phyloP scores from a whole-genome alignment of 352 stramenopile species.

The Phytopythium mirpurense region DNA sequence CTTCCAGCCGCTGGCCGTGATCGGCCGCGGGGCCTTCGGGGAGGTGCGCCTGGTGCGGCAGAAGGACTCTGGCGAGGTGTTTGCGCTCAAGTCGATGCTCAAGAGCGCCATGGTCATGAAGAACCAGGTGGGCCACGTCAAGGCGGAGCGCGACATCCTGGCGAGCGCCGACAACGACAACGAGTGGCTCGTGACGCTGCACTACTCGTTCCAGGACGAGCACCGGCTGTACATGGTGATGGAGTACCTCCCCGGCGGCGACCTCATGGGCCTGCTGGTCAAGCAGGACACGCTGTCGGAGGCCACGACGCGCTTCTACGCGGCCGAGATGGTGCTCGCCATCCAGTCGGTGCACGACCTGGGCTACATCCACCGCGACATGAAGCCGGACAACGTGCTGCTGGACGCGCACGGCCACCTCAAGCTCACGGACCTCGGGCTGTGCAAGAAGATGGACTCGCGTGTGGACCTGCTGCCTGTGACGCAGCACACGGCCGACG shows the following conservation, averaged over 20 bases:
- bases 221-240: slow-evolving; percentile 93
- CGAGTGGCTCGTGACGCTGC: slow-evolving; percentile 95
- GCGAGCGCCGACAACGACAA: slow-evolving; percentile 93
- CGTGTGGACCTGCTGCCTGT: slow-evolving; percentile 71
- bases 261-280: slow-evolving; percentile 99
- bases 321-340: slow-evolving; percentile 97
- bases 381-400: slow-evolving; percentile 97
- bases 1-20: slow-evolving; percentile 96
- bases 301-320: slow-evolving; percentile 93
- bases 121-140: slow-evolving; percentile 95
- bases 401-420: slow-evolving; percentile 97
- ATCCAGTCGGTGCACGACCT: slow-evolving; percentile 98
- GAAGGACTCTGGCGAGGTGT: slow-evolving; percentile 81
- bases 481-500: slow-evolving; percentile 64
- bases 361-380: slow-evolving; percentile 98
- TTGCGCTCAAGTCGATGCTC: slow-evolving; percentile 91
- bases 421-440: slow-evolving; percentile 98
- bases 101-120: slow-evolving; percentile 91
- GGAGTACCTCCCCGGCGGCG: slow-evolving; percentile 98
- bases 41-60: slow-evolving; percentile 92
- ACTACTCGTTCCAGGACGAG: slow-evolving; percentile 97
- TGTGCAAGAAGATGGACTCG: slow-evolving; percentile 97
- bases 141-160: slow-evolving; percentile 96
- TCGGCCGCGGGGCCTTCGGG: slow-evolving; percentile 98
- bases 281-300: slow-evolving; percentile 96